Percentiles rank a stretch among this genome's conserved stretches.
Evolutionary conservation across 1,284 basidiomycete genomes (phyloP).

Genomic region (Pseudozyma pruni): DNA sequence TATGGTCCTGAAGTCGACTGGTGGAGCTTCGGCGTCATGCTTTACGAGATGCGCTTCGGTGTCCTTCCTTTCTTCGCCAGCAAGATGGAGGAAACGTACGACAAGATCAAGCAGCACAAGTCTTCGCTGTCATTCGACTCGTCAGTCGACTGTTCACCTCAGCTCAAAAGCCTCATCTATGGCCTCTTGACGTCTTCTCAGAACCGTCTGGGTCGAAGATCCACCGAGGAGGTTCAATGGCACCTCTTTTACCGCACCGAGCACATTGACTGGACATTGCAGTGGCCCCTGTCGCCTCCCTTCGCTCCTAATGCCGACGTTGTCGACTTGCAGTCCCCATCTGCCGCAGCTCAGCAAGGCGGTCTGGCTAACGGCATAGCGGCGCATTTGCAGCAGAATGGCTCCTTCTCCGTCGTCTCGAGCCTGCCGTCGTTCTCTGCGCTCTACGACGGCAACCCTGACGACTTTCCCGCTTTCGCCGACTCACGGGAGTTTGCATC

Average conservation of each 20-base stretch:
- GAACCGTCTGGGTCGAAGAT: constrained; percentile 47
- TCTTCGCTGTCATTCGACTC: constrained; percentile 41
- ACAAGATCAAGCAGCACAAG: constrained; percentile 61
- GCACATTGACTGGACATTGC: constrained; percentile 54
- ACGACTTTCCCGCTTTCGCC: constrained; percentile 60
- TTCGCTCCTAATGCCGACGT: constrained; percentile 54
- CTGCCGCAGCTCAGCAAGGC: constrained; percentile 1
- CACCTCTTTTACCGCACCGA: constrained; percentile 47
- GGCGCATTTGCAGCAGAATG: constrained; percentile 20
- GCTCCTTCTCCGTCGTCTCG: constrained; percentile 42
- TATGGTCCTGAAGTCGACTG: constrained; percentile 67
- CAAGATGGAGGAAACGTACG: constrained; percentile 59
- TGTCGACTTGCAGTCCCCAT: constrained; percentile 22
- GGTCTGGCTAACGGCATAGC: constrained; percentile 6
- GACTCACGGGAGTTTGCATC: constrained; percentile 50
- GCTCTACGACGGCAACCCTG: constrained; percentile 53
- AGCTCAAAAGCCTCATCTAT: constrained; percentile 42
- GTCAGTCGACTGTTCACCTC: constrained; percentile 27
- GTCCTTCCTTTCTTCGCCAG: constrained; percentile 63
- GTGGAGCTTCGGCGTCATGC: constrained; percentile 66
- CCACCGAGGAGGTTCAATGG: constrained; percentile 48
- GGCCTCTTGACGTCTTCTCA: constrained; percentile 38
- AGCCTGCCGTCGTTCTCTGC: constrained; percentile 60
- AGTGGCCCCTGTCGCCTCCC: constrained; percentile 48
- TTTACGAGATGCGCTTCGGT: constrained; percentile 66